Evolutionary conservation across 1,284 basidiomycete genomes (phyloP), one percentile per base, ranked within the genome.

Genomic region (Ceratobasidium sp.): DNA sequence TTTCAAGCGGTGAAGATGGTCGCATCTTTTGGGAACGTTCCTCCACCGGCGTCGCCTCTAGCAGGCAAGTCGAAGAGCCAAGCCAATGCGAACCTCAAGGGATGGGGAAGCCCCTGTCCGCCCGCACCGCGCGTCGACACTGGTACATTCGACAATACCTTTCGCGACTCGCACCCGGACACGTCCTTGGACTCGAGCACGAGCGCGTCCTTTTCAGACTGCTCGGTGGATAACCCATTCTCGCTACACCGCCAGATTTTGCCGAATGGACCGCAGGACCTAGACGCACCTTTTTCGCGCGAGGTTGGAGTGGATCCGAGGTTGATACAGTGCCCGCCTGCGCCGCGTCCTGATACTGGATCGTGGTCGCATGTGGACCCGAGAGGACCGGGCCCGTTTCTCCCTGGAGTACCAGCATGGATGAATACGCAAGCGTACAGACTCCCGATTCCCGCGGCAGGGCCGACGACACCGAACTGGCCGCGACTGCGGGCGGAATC

Each of bases 321-420:
- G 33, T 44, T 23, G 46, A 1, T 68, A 6, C 46, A 33, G 8
- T 54, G 20, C 23, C 71, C 71, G 20, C 35, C 27, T 3, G 71
- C 71, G 14, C 71, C 71, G 23, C 71, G 71, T 50, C 71, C 71
- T 50, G 71, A 74, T 52, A 52, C 59, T 23, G 71, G 71, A 38
- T 5, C 27, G 18, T 74, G 71, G 71, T 50, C 60, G 16, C 14
- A 67, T n/a, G 20, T 41, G 59, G 30, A 62, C 33, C 46, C 65
- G 23, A 50, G n/a, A 4, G 33, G 30, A 52, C 44, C 35, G 3
- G 38, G 38, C 7, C 38, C 38, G 35, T 23, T 64, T 8, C 20
- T 64, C 6, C 60, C 60, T 38, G 38, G 60, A 41, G 38, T 64
- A 4, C 60, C 60, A 3, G 18, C 38, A 1, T 64, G 60, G 60